Base-by-base conservation (phyloP, 2,329 filamentous ascomycete species). In the Gyromitra esculenta region DNA sequence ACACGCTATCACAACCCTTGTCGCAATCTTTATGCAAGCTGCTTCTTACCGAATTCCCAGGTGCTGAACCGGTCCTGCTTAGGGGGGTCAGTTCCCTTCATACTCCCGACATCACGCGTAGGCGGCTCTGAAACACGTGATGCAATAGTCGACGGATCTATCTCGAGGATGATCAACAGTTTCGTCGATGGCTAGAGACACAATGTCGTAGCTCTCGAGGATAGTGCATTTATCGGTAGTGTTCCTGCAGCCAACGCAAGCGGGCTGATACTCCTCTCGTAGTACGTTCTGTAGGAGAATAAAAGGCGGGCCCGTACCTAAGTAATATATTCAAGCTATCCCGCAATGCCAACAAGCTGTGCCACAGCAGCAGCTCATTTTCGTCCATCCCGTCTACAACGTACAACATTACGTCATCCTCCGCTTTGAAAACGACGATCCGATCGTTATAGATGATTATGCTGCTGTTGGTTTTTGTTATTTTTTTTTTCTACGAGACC, bases 371-470 rank as follows among this genome's bases (percentile, higher is more conserved):
- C 69, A 99, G 92, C 86, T 99, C 96, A 84, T 99, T 99, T 88
- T 99, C 96, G 67, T 97, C 93, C 71, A 92, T 88, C 68, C 91
- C 90, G 80, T 94, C 95, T 9, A 98, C 92, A 35, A 98, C 92
- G 83, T 97, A 98, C 62, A 92, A 89, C 91, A 97, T 97, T 73
- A 98, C 92, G 84, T 99, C 96, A 81, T 92, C 93, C 87, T 99
- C 96, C 86, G 92, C 92, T 89, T 99, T 99, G 88, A 97, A 99
- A 68, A 98, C 91, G 72, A 98, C 93, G 77, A 99, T 91, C 82
- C 93, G 90, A 86, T 96, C 96, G 85, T 99, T 96, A 85, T 97
- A 98, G 73, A 99, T 89, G 81, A 99, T 96, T 81, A 99, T 96
- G 85, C 98, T 95, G 81, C 91, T 93, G 11, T 90, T 94, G 31